Base-by-base conservation (phyloP, 2,329 filamentous ascomycete genomes). In the Pseudogymnoascus sp. region DNA sequence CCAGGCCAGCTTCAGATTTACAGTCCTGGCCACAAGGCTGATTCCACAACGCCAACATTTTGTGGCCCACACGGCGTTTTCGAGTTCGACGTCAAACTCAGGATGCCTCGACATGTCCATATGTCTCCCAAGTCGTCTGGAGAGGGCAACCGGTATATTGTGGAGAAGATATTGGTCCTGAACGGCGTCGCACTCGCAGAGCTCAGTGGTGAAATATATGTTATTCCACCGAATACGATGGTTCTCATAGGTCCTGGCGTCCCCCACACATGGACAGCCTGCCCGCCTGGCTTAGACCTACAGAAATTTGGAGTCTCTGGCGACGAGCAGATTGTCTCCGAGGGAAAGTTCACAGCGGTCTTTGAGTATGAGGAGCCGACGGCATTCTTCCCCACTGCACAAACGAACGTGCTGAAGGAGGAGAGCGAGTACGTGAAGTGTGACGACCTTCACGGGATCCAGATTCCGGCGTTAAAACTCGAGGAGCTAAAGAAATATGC, bases 191-290 rank as follows among this genome's bases (percentile, higher is more conserved):
- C 23, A 8, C 39, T 64, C 6, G 55, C 52, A 12, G 63, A 64
- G 41, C 38, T 64, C 6, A 45, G 37, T 14, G 63, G 63, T 19
- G 52, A 64, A 58, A 23, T 64, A 10, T 63, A 63, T 43, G 63
- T 63, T 49, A 39, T 64, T 7, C 61, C 63, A 12, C 63, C 63
- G 14, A 60, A 23, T n/a, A 61, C 61, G 7, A 29, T 64, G 29
- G 61, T 64, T 14, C 14, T 43, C 19, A 64, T 64, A 31, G 61
- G 39, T 14, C 49, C 49, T 26, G 63, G 63, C 6, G 63, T 63
- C 3, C 63, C 63, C 26, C 63, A 64, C 33, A 61, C 63, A n/a
- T 64, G 63, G 63, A 64, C 63, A 14, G 61, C 63, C 37, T 64
- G 63, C 52, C 63, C 63, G 21, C 21, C 52, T 12, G 63, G 61